Evolutionary conservation across 2,329 filamentous ascomycete species (phyloP).

Genomic region (Diaporthe destruens): DNA sequence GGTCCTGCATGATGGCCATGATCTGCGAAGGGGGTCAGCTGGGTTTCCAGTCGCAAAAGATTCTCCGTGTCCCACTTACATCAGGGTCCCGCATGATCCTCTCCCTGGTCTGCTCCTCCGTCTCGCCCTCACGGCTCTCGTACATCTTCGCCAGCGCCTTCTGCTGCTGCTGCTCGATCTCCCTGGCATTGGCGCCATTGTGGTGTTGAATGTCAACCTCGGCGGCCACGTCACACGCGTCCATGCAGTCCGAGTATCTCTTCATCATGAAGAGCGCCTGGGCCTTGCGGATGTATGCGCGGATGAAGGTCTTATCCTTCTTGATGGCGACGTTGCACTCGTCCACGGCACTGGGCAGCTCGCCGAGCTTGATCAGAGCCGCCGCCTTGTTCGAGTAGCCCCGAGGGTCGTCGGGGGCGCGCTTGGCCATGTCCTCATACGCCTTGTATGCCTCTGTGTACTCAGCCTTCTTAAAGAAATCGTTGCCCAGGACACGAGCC

Average conservation of each 20-base stretch:
- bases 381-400: constrained; percentile 98
- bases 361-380: constrained; percentile 95
- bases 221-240: constrained; percentile 85
- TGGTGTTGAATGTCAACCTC: constrained; percentile 78
- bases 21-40: constrained; percentile 64
- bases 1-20: constrained; percentile 91
- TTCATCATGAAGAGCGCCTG: constrained; percentile 98
- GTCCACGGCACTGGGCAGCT: constrained; percentile 91
- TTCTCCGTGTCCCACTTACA: constrained; percentile 63
- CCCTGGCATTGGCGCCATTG: constrained; percentile 82
- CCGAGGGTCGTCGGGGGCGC: constrained; percentile 89
- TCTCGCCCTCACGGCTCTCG: constrained; percentile 90
- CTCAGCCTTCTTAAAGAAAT: constrained; percentile 96
- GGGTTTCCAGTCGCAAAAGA: neutral
- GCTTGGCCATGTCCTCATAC: constrained; percentile 97
- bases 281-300: constrained; percentile 95
- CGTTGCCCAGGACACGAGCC: constrained; percentile 92
- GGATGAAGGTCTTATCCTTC: constrained; percentile 91
- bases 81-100: constrained; percentile 91
- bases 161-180: constrained; percentile 94
- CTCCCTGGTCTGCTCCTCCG: constrained; percentile 94
- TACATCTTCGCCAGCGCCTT: constrained; percentile 95
- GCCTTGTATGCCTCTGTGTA: constrained; percentile 95
- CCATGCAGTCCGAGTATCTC: constrained; percentile 95
- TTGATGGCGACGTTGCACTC: constrained; percentile 94